These are phyloP conservation scores for Acanthamoeba rhysodes DNA, from an alignment of 208 protist species.

Conservation along the genomic window DNA sequence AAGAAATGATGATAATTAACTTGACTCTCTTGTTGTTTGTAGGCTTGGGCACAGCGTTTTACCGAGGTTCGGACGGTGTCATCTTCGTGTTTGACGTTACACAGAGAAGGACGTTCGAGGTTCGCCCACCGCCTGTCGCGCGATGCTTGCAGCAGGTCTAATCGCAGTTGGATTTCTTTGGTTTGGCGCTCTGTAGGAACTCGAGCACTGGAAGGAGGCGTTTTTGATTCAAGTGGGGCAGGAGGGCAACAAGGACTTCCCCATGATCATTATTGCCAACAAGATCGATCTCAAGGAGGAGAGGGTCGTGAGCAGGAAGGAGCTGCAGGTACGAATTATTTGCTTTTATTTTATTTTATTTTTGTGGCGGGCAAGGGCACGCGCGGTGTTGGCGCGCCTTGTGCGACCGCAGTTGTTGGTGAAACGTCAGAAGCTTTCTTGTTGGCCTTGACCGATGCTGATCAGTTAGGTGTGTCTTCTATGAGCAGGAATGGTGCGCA, in stretches of 20 bases:
- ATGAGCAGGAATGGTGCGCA: constrained; percentile 53
- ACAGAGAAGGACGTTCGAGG: constrained; percentile 37
- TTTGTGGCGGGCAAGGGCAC: too few species aligned
- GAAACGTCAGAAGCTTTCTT: too few species aligned
- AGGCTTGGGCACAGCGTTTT: constrained; percentile 80
- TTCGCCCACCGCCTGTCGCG: not conserved
- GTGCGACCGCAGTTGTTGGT: not conserved
- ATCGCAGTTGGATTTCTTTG: not conserved
- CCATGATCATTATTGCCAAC: constrained; percentile 81
- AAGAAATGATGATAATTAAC: not conserved
- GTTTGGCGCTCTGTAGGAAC: not conserved
- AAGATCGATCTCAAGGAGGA: constrained; percentile 83
- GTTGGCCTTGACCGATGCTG: too few species aligned
- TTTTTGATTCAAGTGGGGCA: constrained; percentile 81
- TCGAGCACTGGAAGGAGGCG: constrained; percentile 77
- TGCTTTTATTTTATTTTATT: not conserved
- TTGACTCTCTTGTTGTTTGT: not conserved
- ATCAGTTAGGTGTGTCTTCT: too few species aligned
- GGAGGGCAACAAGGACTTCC: constrained; percentile 75
- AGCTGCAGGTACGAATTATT: constrained; percentile 13
- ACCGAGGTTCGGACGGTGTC: constrained; percentile 79
- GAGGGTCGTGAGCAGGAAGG: constrained; percentile 65
- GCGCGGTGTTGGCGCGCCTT: not conserved
- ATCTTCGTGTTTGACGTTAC: constrained; percentile 85
- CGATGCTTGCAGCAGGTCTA: not conserved